These are phyloP conservation scores for Chloropicon primus DNA, from an alignment of 139 green algal genomes.

Conservation along the genomic window DNA sequence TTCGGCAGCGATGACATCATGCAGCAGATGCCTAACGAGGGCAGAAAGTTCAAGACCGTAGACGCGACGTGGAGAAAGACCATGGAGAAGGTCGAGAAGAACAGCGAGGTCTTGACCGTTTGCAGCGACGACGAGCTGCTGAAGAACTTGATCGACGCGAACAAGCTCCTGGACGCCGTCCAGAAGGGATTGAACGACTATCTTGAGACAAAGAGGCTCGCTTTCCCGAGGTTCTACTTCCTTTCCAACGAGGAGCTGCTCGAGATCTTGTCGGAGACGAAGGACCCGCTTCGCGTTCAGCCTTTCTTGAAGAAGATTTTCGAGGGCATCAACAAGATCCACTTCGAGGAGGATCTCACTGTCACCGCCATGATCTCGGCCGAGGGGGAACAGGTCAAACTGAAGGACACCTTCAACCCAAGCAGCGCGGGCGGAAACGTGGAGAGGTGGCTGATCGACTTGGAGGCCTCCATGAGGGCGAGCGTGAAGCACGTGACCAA, in stretches of 20 bases:
- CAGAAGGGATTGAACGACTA: slow-evolving; percentile 71
- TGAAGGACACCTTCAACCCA: slow-evolving; percentile 42
- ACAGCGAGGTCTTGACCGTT: slow-evolving; percentile 43
- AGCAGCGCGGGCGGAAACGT: slow-evolving; percentile 38
- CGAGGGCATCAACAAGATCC: slow-evolving; percentile 56
- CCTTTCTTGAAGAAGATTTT: slow-evolving; percentile 72
- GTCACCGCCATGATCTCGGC: slow-evolving; percentile 33
- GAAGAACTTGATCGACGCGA: slow-evolving; percentile 47
- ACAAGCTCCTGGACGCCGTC: slow-evolving; percentile 64
- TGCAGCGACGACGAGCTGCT: slow-evolving; percentile 58
- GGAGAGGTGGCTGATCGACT: slow-evolving; percentile 69
- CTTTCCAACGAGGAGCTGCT: slow-evolving; percentile 61
- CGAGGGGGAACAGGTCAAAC: slow-evolving; percentile 46
- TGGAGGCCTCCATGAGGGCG: slow-evolving; percentile 47
- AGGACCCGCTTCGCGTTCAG: slow-evolving; percentile 63
- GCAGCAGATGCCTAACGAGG: slow-evolving; percentile 76
- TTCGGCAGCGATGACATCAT: slow-evolving; percentile 73
- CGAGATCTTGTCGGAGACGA: slow-evolving; percentile 65
- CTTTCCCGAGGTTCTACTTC: slow-evolving; percentile 76
- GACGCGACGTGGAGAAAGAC: slow-evolving; percentile 54
- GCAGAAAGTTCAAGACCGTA: slow-evolving; percentile 62
- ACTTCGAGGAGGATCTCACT: slow-evolving; percentile 37
- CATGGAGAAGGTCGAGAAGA: slow-evolving; percentile 60
- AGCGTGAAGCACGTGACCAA: slow-evolving; percentile 30
- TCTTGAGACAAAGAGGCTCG: slow-evolving; percentile 66